phyloP scores from a whole-genome alignment of 2,329 filamentous ascomycete genomes.

The Cadophora sp. region DNA sequence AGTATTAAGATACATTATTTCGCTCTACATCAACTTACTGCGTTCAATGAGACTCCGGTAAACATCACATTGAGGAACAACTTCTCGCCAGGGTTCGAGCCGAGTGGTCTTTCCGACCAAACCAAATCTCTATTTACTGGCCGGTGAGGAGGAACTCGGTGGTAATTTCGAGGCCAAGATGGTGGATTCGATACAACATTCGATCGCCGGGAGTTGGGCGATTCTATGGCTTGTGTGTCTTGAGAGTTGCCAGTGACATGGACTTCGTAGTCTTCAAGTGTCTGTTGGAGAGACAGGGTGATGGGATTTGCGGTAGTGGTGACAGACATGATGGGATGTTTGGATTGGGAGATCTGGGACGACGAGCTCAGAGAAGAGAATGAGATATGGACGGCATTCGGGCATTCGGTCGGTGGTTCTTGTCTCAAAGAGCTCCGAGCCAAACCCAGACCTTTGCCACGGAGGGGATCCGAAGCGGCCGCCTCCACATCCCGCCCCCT shows the following conservation, averaged over 20 bases:
- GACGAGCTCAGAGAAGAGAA: not conserved
- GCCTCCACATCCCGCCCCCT: constrained; percentile 5
- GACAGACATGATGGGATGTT: constrained; percentile 12
- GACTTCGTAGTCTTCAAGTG: constrained; percentile 55
- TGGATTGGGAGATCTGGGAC: not conserved
- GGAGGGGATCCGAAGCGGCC: constrained; percentile 10
- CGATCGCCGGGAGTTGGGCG: not conserved
- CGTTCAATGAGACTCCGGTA: constrained; percentile 53
- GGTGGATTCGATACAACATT: constrained; percentile 40
- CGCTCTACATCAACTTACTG: constrained; percentile 44
- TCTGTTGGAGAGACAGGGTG: constrained; percentile 42
- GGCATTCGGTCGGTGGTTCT: not conserved
- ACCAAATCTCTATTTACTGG: constrained; percentile 54
- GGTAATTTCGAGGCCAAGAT: constrained; percentile 56
- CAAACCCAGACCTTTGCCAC: not conserved
- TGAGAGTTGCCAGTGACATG: constrained; percentile 48
- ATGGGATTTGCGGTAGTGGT: constrained; percentile 23
- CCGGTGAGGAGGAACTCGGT: constrained; percentile 55
- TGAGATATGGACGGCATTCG: constrained; percentile 8
- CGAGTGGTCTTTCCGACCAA: constrained; percentile 51
- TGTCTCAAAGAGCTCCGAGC: not conserved
- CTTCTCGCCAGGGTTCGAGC: constrained; percentile 52
- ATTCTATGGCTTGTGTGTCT: constrained; percentile 6
- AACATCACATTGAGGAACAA: constrained; percentile 59
- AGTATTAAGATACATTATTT: not conserved